Conservation (phyloP, 2,329 filamentous ascomycete genomes). For the Colletotrichum musicola region DNA sequence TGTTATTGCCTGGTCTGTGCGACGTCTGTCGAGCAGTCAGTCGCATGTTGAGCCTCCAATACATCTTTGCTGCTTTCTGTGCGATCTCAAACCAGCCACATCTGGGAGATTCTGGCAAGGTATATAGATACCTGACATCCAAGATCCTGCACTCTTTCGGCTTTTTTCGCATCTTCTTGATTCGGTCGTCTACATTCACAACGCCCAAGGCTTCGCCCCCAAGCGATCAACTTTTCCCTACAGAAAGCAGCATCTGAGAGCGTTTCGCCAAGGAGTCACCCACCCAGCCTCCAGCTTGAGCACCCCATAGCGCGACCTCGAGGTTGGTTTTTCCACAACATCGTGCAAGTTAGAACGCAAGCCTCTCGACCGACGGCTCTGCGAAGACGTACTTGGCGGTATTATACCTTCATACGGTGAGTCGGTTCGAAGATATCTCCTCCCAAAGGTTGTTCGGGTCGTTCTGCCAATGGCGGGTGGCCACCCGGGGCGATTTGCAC, state of each 20-base stretch:
- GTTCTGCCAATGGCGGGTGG: not conserved
- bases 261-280: not conserved
- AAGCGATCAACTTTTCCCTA: not conserved
- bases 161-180: slow-evolving; percentile 34
- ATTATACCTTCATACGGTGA: slow-evolving; percentile 1
- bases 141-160: slow-evolving; percentile 47
- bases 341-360: too few relatives aligned
- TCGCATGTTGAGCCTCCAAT: slow-evolving; percentile 40
- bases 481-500: slow-evolving; percentile 20
- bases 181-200: slow-evolving; percentile 13
- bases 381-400: not conserved
- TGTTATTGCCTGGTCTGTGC: slow-evolving; percentile 38
- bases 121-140: slow-evolving; percentile 54
- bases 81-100: slow-evolving; percentile 47
- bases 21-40: slow-evolving; percentile 30
- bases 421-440: not conserved
- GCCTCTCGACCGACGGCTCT: slow-evolving; percentile 1
- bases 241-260: not conserved
- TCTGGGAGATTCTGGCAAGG: slow-evolving; percentile 41
- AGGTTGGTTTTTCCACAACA: too few relatives aligned
- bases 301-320: too few relatives aligned
- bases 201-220: not conserved
- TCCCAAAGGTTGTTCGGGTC: not conserved
- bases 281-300: too few relatives aligned
- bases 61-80: slow-evolving; percentile 45